Conservation (phyloP, 371 early-diverging fungal genomes). For the Circinella umbellata region DNA sequence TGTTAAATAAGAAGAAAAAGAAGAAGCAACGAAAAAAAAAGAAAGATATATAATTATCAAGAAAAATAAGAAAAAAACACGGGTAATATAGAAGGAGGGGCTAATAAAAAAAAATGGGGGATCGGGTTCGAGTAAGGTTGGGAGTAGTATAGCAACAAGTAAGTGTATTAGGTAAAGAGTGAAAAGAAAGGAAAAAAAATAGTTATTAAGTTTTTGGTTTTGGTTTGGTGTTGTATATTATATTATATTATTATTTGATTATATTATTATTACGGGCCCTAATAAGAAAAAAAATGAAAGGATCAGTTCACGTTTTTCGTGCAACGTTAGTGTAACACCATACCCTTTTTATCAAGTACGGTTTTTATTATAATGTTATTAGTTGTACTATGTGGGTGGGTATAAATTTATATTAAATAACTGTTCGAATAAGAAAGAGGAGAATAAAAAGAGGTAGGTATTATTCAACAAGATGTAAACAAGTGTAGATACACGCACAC, state of each 20-base stretch:
- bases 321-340: constrained; percentile 7
- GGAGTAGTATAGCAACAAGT: neutral
- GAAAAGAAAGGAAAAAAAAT: neutral
- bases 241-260: neutral
- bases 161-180: neutral
- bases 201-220: too few species aligned
- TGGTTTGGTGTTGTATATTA: too few species aligned
- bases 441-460: too few species aligned
- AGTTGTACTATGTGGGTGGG: neutral
- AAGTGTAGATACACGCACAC: too few species aligned
- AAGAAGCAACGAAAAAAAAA: neutral
- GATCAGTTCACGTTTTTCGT: constrained; percentile 15
- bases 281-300: constrained; percentile 2
- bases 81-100: neutral
- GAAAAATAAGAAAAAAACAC: too few species aligned
- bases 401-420: neutral
- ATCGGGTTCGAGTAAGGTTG: too few species aligned
- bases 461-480: too few species aligned
- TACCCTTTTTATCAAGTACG: too few species aligned
- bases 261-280: neutral
- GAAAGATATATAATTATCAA: neutral
- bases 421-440: too few species aligned
- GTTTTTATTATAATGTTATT: neutral
- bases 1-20: neutral
- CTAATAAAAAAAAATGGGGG: too few species aligned